Evolutionary conservation across 2,329 filamentous ascomycete genomes (phyloP).

Genomic region (Chaetothyriales sp.): DNA sequence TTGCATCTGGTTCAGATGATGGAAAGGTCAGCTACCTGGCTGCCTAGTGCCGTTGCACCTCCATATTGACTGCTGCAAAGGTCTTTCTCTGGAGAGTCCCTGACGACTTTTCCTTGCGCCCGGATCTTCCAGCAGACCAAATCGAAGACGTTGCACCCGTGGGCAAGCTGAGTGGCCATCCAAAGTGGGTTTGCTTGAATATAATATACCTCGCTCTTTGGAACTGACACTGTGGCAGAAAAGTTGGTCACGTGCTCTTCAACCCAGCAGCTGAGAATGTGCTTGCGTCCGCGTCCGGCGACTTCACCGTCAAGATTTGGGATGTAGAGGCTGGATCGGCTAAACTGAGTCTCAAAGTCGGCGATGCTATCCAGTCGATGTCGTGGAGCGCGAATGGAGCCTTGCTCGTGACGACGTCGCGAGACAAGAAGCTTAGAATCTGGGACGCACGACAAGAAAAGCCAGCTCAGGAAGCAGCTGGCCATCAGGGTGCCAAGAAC

Average conservation of each 20-base stretch:
- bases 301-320: constrained; percentile 92
- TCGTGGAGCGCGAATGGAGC: constrained; percentile 88
- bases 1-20: constrained; percentile 91
- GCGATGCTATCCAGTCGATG: constrained; percentile 84
- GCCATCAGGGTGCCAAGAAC: constrained; percentile 91
- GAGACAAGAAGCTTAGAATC: constrained; percentile 94
- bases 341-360: constrained; percentile 64
- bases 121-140: constrained; percentile 60
- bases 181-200: constrained; percentile 43
- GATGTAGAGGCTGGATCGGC: constrained; percentile 68
- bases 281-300: constrained; percentile 84
- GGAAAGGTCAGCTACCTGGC: constrained; percentile 48
- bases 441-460: constrained; percentile 95
- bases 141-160: constrained; percentile 66
- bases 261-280: constrained; percentile 93
- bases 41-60: not conserved
- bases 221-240: constrained; percentile 39
- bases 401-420: constrained; percentile 76
- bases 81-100: constrained; percentile 95
- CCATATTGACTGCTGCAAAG: constrained; percentile 20
- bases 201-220: not conserved
- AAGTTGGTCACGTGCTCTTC: constrained; percentile 95
- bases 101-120: constrained; percentile 67
- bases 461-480: constrained; percentile 66
- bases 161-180: constrained; percentile 70